Evolutionary conservation across 1,139 yeast genomes (phyloP).

Genomic region (Arxiozyma telluris): DNA sequence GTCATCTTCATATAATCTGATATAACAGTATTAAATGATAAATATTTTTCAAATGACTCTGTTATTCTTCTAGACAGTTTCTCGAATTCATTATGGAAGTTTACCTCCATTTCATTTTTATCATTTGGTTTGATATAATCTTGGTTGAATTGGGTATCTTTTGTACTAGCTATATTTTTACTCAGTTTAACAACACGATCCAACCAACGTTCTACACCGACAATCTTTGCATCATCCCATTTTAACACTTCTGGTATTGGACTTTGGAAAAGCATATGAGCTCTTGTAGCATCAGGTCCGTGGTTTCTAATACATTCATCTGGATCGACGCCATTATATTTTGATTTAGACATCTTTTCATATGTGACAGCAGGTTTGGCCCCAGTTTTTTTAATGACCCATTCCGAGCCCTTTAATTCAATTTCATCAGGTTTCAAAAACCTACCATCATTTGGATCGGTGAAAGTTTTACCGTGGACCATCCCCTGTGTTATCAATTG

Average conservation of each 20-base stretch:
- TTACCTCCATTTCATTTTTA: conserved; percentile 41
- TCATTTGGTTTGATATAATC: conserved; percentile 10
- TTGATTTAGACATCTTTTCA: conserved; percentile 96
- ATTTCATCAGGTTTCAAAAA: conserved; percentile 74
- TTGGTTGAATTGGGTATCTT: conserved; percentile 8
- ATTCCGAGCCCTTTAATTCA: conserved; percentile 38
- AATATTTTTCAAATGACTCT: conserved; percentile 47
- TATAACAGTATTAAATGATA: conserved; percentile 73
- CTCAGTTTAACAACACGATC: conserved; percentile 46
- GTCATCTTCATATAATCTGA: conserved; percentile 88
- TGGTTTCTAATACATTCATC: conserved; percentile 60
- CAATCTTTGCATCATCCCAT: conserved; percentile 86
- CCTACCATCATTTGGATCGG: conserved; percentile 61
- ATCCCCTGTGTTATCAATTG: conserved; percentile 87
- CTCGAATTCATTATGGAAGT: conserved; percentile 51
- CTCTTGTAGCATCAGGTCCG: conserved; percentile 93
- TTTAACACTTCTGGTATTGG: conserved; percentile 72
- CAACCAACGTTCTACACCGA: conserved; percentile 84
- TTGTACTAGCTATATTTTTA: conserved; percentile 10
- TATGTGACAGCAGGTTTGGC: conserved; percentile 45
- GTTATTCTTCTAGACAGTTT: conserved; percentile 43
- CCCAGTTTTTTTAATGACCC: conserved; percentile 41
- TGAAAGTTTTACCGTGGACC: conserved; percentile 88
- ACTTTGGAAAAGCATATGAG: conserved; percentile 89
- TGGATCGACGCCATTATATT: conserved; percentile 91